Evolutionary conservation across 257 asterid species (phyloP).

Genomic region (Solanum virginianum): DNA sequence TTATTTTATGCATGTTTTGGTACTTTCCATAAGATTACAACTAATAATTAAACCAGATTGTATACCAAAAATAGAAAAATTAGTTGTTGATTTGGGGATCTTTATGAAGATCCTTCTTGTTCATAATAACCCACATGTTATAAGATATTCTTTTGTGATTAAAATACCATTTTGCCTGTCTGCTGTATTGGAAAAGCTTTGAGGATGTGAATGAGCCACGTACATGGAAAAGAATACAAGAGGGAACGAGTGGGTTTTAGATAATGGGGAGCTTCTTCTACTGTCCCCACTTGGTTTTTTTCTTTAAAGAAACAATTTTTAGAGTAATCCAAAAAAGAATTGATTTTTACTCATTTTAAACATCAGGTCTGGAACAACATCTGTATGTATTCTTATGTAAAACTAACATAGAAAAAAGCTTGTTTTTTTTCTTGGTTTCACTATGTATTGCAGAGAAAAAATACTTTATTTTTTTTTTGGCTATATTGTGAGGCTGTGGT

Average conservation of each 20-base stretch:
- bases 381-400: background rate
- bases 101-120: conserved; percentile 1
- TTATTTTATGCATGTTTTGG: background rate
- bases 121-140: background rate
- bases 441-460: background rate
- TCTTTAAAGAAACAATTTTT: background rate
- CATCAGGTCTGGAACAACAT: background rate
- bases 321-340: background rate
- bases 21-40: background rate
- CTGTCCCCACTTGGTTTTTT: conserved; percentile 1
- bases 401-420: background rate
- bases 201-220: conserved; percentile 46
- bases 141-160: conserved; percentile 5
- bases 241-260: background rate
- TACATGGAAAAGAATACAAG: background rate
- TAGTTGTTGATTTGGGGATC: background rate
- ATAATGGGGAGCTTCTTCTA: background rate
- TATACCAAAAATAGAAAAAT: background rate
- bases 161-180: conserved; percentile 1
- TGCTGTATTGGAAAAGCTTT: conserved; percentile 7
- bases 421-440: background rate
- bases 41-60: background rate
- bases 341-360: background rate
- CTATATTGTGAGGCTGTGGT: conserved; percentile 58
- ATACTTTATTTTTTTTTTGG: conserved; percentile 3